Evolutionary conservation across 306 rosid species (phyloP).

Genomic region (Quercus aquifolioides): DNA sequence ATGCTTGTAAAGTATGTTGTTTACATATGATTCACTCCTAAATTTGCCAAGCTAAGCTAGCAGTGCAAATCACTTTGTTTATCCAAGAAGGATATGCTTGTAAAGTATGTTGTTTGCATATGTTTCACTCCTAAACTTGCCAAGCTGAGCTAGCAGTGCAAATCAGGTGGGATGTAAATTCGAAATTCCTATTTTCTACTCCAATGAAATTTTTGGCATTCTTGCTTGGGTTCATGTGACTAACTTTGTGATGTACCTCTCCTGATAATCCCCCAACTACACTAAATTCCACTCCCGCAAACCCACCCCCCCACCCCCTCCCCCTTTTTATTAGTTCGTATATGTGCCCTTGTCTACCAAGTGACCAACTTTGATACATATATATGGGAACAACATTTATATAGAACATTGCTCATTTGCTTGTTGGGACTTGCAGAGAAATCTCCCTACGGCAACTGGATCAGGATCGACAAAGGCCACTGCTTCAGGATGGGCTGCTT

Average conservation of each 20-base stretch:
- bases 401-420: not conserved
- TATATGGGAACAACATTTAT: constrained; percentile 1
- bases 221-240: not conserved
- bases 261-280: not conserved
- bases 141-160: not conserved
- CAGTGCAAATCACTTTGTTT: not conserved
- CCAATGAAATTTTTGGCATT: not conserved
- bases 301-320: too few species aligned
- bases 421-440: constrained; percentile 51
- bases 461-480: constrained; percentile 59
- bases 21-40: not conserved
- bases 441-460: constrained; percentile 61
- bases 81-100: not conserved
- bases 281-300: not conserved
- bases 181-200: not conserved
- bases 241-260: not conserved
- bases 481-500: constrained; percentile 98
- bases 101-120: not conserved
- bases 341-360: not conserved
- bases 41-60: not conserved
- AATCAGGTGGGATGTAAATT: not conserved
- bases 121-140: not conserved
- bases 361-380: not conserved
- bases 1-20: not conserved
- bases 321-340: not conserved